phyloP scores from a whole-genome alignment of 2,329 filamentous ascomycete species.

The Chalara sp. region DNA sequence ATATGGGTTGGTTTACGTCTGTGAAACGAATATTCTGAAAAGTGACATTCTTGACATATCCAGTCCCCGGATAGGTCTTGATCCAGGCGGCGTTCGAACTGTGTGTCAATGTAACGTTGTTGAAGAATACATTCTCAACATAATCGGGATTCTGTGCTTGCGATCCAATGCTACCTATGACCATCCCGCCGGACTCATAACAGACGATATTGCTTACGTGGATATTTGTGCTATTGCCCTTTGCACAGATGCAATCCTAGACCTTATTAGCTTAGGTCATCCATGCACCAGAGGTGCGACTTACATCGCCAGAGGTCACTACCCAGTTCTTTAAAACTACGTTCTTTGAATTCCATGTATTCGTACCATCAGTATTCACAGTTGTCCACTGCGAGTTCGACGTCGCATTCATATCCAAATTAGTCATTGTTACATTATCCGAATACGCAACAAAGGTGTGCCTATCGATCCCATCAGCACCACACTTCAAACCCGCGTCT shows the following conservation, averaged over 20 bases:
- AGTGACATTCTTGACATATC: conserved; percentile 52
- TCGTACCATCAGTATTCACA: conserved; percentile 40
- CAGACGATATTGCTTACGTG: conserved; percentile 41
- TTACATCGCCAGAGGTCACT: conserved; percentile 41
- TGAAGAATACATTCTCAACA: conserved; percentile 41
- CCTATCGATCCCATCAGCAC: too few species aligned
- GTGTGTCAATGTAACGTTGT: conserved; percentile 39
- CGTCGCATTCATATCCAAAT: conserved; percentile 47
- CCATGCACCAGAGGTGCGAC: too few species aligned
- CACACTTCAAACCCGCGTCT: too few species aligned
- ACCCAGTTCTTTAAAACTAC: conserved; percentile 44
- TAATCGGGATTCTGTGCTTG: conserved; percentile 41
- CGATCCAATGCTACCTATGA: conserved; percentile 51
- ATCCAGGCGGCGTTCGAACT: conserved; percentile 44
- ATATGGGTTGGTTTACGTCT: not conserved
- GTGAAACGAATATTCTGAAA: conserved; percentile 44
- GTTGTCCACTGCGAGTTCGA: conserved; percentile 37
- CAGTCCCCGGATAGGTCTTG: conserved; percentile 52
- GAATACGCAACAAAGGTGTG: conserved; percentile 25
- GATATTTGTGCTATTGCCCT: conserved; percentile 52
- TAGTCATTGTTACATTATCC: conserved; percentile 37
- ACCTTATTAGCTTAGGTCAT: too few species aligned
- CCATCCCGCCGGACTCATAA: conserved; percentile 42
- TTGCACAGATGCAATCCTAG: conserved; percentile 42
- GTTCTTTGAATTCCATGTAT: conserved; percentile 46